Base-by-base conservation (phyloP, 108 stramenopile species). In the Craspedostauros australis region DNA sequence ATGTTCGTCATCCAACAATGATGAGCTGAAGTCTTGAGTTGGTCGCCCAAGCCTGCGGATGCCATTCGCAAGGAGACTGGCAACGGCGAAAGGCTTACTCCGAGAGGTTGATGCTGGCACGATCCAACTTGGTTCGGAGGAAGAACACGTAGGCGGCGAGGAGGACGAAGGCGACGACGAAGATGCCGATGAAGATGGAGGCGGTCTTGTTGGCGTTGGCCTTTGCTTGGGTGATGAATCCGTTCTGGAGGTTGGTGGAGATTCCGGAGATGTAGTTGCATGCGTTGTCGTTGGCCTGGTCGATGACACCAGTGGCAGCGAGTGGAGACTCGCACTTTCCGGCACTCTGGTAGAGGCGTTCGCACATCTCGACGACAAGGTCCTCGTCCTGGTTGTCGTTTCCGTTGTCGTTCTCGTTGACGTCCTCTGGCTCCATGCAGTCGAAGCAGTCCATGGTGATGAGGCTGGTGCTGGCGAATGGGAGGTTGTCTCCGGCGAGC, bases 221-320 rank as follows among this genome's bases (percentile, higher is more conserved):
- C 18, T 55, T 55, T 33, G 62, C 62, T 51, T 55, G 60, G 6
- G 38, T 57, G 42, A 62, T 68, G 46, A 73, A 63, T 34, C 89
- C 89, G 43, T 86, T 79, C 54, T 70, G 74, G 27, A 81, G 64
- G 15, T 72, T 63, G 37, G 87, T 77, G 64, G 76, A 80, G 67
- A 91, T 84, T 36, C 89, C 89, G 32, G 75, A 54, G 67, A 91
- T 84, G 73, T 82, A 91, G 57, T 66, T 82, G 67, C 89, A 91
- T 18, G 78, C 89, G 45, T 78, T 70, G 38, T 76, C 60, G 67
- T 87, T 87, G 50, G 72, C 49, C 37, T 64, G 26, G 20, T 22
- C 22, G 21, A 67, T 27, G 50, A 54, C 47, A 54, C 62, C 62
- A 21, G 51, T 30, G 27, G 52, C 31, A 12, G 50, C 41, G n/a